These are phyloP conservation scores for Evernia prunastri DNA, from an alignment of 495 filamentous ascomycete species.

Conservation along the genomic window DNA sequence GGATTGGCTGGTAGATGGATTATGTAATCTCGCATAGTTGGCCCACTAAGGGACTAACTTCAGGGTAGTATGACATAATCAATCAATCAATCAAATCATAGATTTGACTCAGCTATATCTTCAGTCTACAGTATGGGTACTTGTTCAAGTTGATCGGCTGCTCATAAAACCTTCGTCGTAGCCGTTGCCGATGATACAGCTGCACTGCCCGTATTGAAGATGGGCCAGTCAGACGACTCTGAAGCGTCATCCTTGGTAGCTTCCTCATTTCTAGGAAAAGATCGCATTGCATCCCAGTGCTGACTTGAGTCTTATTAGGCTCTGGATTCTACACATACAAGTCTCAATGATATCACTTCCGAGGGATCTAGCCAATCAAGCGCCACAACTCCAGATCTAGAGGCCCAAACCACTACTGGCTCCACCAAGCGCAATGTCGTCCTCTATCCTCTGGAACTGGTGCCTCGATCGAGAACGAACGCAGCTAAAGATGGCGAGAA, in stretches of 20 bases:
- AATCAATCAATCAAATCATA: too few relatives aligned
- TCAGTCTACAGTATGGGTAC: background rate
- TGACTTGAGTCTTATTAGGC: background rate
- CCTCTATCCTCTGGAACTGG: background rate
- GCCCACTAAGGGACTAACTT: too few relatives aligned
- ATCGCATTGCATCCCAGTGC: background rate
- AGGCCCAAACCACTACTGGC: background rate
- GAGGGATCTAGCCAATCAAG: background rate
- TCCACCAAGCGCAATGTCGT: background rate
- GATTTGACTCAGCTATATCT: background rate
- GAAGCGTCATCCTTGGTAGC: background rate
- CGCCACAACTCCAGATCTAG: background rate
- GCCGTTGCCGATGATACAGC: background rate
- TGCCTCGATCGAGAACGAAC: background rate
- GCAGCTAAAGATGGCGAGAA: background rate
- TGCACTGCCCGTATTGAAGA: background rate
- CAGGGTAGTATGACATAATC: too few relatives aligned
- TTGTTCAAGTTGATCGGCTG: background rate
- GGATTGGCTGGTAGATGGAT: too few relatives aligned
- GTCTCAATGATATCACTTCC: background rate
- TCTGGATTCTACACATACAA: background rate
- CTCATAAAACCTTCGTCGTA: background rate
- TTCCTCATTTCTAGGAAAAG: background rate
- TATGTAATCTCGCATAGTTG: too few relatives aligned
- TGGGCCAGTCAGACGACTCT: background rate